Evolutionary conservation across 495 filamentous ascomycete species (phyloP).

Genomic region (Astrocystis sublimbata): DNA sequence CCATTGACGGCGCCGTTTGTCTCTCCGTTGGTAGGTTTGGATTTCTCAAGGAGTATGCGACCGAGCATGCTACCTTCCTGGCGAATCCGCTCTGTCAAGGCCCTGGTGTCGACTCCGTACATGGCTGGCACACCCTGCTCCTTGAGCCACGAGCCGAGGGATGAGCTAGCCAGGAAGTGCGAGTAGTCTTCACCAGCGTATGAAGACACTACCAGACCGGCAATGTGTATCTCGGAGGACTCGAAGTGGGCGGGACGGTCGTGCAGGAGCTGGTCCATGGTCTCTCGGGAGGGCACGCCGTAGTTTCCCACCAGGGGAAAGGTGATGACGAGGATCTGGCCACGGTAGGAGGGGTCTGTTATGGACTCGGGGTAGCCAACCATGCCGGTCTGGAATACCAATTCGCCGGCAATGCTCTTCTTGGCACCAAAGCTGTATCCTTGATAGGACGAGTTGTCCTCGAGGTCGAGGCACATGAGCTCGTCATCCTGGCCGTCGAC

Average conservation of each 20-base stretch:
- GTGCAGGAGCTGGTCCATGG: slow-evolving; percentile 75
- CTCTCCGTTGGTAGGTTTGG: slow-evolving; percentile 50
- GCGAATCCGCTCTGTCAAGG: slow-evolving; percentile 89
- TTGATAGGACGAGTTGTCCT: slow-evolving; percentile 85
- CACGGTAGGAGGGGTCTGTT: slow-evolving; percentile 90
- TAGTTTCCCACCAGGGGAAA: slow-evolving; percentile 94
- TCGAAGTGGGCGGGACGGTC: slow-evolving; percentile 91
- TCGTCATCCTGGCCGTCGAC: slow-evolving; percentile 51
- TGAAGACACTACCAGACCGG: slow-evolving; percentile 83
- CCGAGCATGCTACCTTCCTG: slow-evolving; percentile 96
- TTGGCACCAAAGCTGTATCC: slow-evolving; percentile 94
- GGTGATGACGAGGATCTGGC: slow-evolving; percentile 88
- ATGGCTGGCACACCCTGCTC: slow-evolving; percentile 95
- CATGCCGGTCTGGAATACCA: slow-evolving; percentile 99
- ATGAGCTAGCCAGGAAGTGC: slow-evolving; percentile 86
- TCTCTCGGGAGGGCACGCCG: slow-evolving; percentile 83
- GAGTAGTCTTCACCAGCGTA: slow-evolving; percentile 94
- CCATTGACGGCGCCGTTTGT: slow-evolving; percentile 37
- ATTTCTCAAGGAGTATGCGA: slow-evolving; percentile 74
- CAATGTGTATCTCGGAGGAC: slow-evolving; percentile 84
- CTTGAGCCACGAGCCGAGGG: slow-evolving; percentile 90
- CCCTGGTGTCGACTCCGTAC: slow-evolving; percentile 91
- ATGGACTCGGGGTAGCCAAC: slow-evolving; percentile 96
- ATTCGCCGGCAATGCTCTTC: slow-evolving; percentile 89
- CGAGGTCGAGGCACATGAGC: slow-evolving; percentile 79